phyloP scores from a whole-genome alignment of 1,284 basidiomycete species.

The Trichosporon ovoides region DNA sequence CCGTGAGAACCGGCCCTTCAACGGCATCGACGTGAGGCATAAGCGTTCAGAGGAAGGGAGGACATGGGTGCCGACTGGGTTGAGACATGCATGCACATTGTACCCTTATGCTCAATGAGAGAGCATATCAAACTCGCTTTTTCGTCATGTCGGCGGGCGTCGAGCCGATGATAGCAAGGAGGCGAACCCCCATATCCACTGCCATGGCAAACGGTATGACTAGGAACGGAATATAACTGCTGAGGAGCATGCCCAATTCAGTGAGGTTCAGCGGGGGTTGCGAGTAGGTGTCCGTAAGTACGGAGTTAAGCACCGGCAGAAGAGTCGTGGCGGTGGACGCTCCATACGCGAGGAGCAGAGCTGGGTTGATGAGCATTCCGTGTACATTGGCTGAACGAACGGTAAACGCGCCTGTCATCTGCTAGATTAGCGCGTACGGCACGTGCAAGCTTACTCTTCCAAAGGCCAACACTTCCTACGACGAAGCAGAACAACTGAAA shows the following conservation, averaged over 20 bases:
- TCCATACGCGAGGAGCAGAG: constrained; percentile 62
- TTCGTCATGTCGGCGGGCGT: constrained; percentile 13
- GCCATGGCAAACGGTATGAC: constrained; percentile 65
- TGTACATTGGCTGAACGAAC: constrained; percentile 14
- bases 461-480: constrained; percentile 61
- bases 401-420: constrained; percentile 44
- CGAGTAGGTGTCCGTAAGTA: constrained; percentile 51
- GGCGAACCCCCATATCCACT: constrained; percentile 58
- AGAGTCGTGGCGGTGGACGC: constrained; percentile 73
- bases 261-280: constrained; percentile 25
- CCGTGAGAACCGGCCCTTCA: background rate
- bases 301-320: constrained; percentile 61
- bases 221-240: constrained; percentile 70
- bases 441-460: constrained; percentile 54
- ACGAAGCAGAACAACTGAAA: constrained; percentile 75
- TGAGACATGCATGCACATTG: background rate
- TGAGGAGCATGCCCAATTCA: constrained; percentile 57
- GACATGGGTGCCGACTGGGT: too few species aligned
- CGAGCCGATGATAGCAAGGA: constrained; percentile 21
- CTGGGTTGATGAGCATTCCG: constrained; percentile 38
- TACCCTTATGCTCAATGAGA: background rate
- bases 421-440: background rate
- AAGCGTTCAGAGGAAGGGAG: too few species aligned
- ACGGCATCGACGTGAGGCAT: too few species aligned
- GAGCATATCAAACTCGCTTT: constrained; percentile 18